Evolutionary conservation across 1,139 yeast genomes (phyloP).

Genomic region (Ogataea hybrid): DNA sequence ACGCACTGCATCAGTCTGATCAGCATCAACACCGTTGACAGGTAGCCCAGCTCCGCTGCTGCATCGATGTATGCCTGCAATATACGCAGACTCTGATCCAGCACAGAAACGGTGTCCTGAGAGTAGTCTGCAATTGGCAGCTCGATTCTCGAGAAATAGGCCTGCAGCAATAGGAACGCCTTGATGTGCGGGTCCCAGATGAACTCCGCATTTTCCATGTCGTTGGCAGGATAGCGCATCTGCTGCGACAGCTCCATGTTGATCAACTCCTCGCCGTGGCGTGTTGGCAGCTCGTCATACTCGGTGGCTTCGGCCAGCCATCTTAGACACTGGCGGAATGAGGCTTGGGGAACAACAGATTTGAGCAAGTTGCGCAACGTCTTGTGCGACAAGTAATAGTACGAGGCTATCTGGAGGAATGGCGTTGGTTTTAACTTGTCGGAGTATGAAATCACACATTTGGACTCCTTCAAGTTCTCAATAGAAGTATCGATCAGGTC

Average conservation of each 20-base stretch:
- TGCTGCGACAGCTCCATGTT: constrained; percentile 86
- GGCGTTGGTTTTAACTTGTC: constrained; percentile 67
- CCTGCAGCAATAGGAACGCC: constrained; percentile 84
- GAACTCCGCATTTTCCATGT: constrained; percentile 55
- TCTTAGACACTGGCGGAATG: constrained; percentile 68
- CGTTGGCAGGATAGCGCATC: constrained; percentile 73
- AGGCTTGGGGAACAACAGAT: constrained; percentile 47
- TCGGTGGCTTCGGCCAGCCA: constrained; percentile 81
- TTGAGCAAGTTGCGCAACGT: constrained; percentile 71
- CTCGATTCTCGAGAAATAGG: constrained; percentile 78
- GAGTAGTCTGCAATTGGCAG: constrained; percentile 93
- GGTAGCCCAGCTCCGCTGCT: constrained; percentile 78
- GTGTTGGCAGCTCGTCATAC: constrained; percentile 87
- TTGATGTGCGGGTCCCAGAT: constrained; percentile 98
- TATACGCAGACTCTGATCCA: constrained; percentile 93
- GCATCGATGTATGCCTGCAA: constrained; percentile 91
- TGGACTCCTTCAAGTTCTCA: constrained; percentile 64
- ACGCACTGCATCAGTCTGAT: constrained; percentile 79
- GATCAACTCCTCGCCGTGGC: constrained; percentile 93
- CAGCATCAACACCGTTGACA: constrained; percentile 56
- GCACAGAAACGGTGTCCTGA: constrained; percentile 89
- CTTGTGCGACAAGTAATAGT: constrained; percentile 89
- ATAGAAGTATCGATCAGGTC: constrained; percentile 70
- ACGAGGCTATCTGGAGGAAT: constrained; percentile 80
- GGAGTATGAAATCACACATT: constrained; percentile 60